Conservation (phyloP, 1,284 basidiomycete genomes). For the Chalciporus sp. region DNA sequence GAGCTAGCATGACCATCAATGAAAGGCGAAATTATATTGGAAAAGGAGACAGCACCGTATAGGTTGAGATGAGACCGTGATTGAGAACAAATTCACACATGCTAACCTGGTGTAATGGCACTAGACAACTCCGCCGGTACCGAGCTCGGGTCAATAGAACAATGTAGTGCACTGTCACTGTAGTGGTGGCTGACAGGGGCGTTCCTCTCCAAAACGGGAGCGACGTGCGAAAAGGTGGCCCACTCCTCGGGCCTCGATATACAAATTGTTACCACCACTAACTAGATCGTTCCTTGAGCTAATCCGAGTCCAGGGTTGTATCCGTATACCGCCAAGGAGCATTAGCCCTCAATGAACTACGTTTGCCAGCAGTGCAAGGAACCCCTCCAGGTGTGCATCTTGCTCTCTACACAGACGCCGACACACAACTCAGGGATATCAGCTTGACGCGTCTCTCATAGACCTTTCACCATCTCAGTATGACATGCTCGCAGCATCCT, state of each 20-base stretch:
- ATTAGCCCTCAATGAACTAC: constrained; percentile 50
- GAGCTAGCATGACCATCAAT: constrained; percentile 21
- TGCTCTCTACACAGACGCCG: constrained; percentile 3
- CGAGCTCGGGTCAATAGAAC: no score
- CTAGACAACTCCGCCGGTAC: neutral
- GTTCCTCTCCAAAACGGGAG: neutral
- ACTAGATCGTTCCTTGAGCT: neutral
- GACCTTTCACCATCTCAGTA: constrained; percentile 85
- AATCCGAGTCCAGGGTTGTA: no score
- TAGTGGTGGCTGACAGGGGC: neutral
- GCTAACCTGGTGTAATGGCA: neutral
- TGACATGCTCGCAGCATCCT: constrained; percentile 78
- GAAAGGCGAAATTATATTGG: neutral
- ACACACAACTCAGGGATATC: constrained; percentile 24
- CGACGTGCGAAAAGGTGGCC: constrained; percentile 5
- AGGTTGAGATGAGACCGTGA: neutral
- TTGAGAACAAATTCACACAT: neutral
- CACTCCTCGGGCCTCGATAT: no score
- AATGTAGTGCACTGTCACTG: no score
- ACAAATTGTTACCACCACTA: neutral
- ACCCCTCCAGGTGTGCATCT: constrained; percentile 66
- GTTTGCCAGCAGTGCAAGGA: constrained; percentile 88
- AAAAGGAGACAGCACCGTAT: neutral
- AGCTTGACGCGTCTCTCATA: constrained; percentile 84
- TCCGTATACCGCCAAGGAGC: neutral